phyloP scores from a whole-genome alignment of 148 eudicot genomes.

The Gaultheria prostrata region DNA sequence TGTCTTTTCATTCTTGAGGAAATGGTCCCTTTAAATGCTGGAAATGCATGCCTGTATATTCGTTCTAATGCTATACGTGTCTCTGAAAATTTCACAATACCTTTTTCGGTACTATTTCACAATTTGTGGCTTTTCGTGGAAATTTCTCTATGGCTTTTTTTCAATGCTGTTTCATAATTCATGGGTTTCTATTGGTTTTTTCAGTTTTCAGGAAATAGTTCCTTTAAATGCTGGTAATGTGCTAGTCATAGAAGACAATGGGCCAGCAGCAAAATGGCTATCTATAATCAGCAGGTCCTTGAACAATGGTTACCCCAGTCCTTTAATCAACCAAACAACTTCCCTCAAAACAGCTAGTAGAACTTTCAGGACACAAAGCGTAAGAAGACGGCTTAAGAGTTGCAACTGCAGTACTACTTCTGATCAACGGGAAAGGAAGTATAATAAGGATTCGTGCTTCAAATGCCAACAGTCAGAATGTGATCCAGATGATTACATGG shows the following conservation, averaged over 20 bases:
- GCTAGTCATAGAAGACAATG: constrained; percentile 65
- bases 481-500: constrained; percentile 32
- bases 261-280: constrained; percentile 70
- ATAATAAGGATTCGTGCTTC: constrained; percentile 50
- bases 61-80: neutral
- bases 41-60: constrained; percentile 34
- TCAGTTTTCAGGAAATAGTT: constrained; percentile 77
- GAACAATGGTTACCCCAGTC: constrained; percentile 19
- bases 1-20: constrained; percentile 52
- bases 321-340: constrained; percentile 6
- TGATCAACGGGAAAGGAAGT: constrained; percentile 39
- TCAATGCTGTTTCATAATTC: neutral
- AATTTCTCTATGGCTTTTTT: neutral
- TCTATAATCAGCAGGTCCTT: constrained; percentile 53
- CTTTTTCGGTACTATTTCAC: neutral
- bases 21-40: constrained; percentile 68
- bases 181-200: neutral
- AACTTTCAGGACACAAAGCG: constrained; percentile 47
- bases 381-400: constrained; percentile 44
- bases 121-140: neutral
- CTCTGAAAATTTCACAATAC: neutral
- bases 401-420: constrained; percentile 50
- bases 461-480: constrained; percentile 36
- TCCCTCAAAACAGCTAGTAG: constrained; percentile 58
- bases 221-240: constrained; percentile 81